Percentiles rank a stretch among this genome's conserved stretches.
Evolutionary conservation across 148 eudicot species (phyloP).

Genomic region (Silene latifolia): DNA sequence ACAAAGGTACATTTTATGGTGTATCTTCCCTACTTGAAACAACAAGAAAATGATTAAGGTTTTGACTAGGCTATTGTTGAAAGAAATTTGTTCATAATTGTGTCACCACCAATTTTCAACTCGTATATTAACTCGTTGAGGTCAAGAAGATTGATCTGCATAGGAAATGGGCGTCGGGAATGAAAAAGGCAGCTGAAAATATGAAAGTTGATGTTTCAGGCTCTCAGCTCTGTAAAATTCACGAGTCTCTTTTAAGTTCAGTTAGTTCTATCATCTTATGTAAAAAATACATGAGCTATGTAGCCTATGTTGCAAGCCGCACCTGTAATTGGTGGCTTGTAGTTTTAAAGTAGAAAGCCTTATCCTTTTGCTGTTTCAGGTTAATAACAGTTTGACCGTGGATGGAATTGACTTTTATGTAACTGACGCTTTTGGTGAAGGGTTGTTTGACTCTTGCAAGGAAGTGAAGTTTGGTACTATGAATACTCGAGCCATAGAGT

Average conservation of each 20-base stretch:
- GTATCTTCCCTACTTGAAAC: neutral
- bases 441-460: conserved; percentile 84
- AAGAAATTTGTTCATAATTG: neutral
- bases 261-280: neutral
- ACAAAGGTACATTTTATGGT: neutral
- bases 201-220: neutral
- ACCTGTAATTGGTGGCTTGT: neutral
- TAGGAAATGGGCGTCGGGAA: neutral
- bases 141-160: neutral
- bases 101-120: neutral
- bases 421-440: conserved; percentile 82
- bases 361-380: conserved; percentile 49
- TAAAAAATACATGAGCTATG: neutral
- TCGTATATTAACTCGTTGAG: neutral
- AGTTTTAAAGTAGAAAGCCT: conserved; percentile 12
- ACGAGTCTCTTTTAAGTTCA: neutral
- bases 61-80: neutral
- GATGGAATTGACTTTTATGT: conserved; percentile 76
- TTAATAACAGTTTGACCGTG: conserved; percentile 66
- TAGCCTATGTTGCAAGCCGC: conserved; percentile 7
- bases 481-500: conserved; percentile 89
- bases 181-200: neutral
- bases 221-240: conserved; percentile 1
- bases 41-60: neutral
- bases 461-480: conserved; percentile 96